These are phyloP conservation scores for Zygotorulaspora danielsina DNA, from an alignment of 805 yeast genomes.

Conservation along the genomic window DNA sequence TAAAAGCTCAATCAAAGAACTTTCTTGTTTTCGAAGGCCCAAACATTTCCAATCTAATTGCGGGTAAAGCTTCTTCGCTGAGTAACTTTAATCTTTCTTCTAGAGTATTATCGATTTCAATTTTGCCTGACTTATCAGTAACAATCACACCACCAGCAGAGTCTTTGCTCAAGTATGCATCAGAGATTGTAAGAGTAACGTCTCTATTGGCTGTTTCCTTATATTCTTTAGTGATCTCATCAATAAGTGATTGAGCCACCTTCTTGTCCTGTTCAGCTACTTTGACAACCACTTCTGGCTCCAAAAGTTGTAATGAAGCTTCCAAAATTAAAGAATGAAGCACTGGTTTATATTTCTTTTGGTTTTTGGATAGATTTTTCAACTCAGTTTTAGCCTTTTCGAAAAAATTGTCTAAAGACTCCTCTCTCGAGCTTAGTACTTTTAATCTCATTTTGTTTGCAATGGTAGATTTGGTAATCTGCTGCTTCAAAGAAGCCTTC, in stretches of 20 bases:
- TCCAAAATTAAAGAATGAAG: constrained; percentile 79
- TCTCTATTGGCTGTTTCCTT: constrained; percentile 57
- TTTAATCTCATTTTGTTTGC: constrained; percentile 93
- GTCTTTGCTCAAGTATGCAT: constrained; percentile 56
- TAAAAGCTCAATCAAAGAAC: constrained; percentile 64
- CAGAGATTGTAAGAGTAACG: constrained; percentile 54
- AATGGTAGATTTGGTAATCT: constrained; percentile 90
- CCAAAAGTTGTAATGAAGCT: constrained; percentile 66
- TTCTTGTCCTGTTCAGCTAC: constrained; percentile 42
- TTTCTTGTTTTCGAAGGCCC: constrained; percentile 83
- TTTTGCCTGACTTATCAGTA: constrained; percentile 68
- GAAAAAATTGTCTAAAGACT: constrained; percentile 69
- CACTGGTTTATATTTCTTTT: constrained; percentile 63
- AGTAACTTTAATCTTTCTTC: constrained; percentile 88
- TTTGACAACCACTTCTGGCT: constrained; percentile 56
- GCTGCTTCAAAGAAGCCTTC: constrained; percentile 89
- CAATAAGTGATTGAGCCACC: constrained; percentile 42
- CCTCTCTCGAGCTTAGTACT: constrained; percentile 81
- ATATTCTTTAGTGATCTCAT: constrained; percentile 58
- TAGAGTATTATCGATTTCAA: constrained; percentile 86
- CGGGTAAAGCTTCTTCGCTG: constrained; percentile 84
- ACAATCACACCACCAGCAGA: constrained; percentile 82
- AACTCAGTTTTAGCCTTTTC: constrained; percentile 63
- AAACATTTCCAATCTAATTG: constrained; percentile 82
- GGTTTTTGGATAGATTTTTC: constrained; percentile 47